A percentile compares a stretch with the other conserved stretches of the same genome.
Conservation (phyloP, 805 yeast species). For the Sugiyamaella qingdaonensis region DNA sequence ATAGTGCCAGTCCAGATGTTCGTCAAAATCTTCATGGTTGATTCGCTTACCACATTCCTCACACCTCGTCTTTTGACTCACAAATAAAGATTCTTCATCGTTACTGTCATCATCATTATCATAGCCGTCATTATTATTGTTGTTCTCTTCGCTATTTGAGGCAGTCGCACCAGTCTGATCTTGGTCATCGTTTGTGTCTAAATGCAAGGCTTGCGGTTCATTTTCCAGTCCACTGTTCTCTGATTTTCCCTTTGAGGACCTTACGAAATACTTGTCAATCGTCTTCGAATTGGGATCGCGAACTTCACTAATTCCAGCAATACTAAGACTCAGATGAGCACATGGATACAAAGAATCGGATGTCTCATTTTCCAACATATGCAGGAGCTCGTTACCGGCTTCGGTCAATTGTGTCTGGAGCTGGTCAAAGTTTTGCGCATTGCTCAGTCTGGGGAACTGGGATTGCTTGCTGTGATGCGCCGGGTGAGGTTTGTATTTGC, state of each 20-base stretch:
- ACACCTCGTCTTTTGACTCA: slow-evolving; percentile 24
- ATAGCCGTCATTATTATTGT: neutral
- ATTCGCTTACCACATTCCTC: slow-evolving; percentile 27
- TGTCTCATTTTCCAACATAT: slow-evolving; percentile 6
- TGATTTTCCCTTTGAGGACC: neutral
- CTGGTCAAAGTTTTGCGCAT: slow-evolving; percentile 9
- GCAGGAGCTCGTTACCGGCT: neutral
- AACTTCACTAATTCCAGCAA: slow-evolving; percentile 9
- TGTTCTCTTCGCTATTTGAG: neutral
- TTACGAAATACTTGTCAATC: slow-evolving; percentile 6
- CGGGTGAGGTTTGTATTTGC: slow-evolving; percentile 23
- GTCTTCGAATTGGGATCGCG: slow-evolving; percentile 4
- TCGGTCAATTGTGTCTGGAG: neutral
- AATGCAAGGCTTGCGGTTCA: neutral
- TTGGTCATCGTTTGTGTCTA: neutral
- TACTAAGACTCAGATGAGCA: slow-evolving; percentile 10
- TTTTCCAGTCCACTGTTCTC: neutral
- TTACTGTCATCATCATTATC: slow-evolving; percentile 7
- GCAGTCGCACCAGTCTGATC: neutral
- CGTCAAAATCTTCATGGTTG: slow-evolving; percentile 20
- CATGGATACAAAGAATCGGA: slow-evolving; percentile 10
- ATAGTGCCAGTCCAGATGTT: slow-evolving; percentile 40
- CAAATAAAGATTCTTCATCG: slow-evolving; percentile 15
- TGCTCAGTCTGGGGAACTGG: slow-evolving; percentile 16
- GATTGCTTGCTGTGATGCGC: slow-evolving; percentile 22